Conservation (phyloP, 208 protist genomes). For the Perkinsela sp. region DNA sequence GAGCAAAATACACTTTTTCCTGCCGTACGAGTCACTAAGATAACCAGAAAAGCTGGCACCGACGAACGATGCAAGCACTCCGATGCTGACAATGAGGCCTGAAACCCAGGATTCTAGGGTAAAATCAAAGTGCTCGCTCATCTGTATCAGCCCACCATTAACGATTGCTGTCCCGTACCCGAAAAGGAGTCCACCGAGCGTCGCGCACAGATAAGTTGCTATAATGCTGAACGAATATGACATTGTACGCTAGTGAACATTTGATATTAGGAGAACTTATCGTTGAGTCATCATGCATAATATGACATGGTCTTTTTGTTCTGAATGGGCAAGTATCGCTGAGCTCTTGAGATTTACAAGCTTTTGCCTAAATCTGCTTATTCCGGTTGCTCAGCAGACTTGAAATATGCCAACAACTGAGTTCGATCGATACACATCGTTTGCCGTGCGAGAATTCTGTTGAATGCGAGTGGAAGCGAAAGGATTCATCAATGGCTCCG, state of each 20-base stretch:
- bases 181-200: conserved; percentile 62
- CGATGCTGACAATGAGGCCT: conserved; percentile 49
- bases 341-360: no score
- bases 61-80: conserved; percentile 42
- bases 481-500: not conserved
- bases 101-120: conserved; percentile 32
- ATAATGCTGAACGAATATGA: no score
- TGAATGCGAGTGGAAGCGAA: not conserved
- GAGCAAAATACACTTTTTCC: conserved; percentile 26
- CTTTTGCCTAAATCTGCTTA: no score
- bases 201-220: conserved; percentile 20
- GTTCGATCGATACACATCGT: not conserved
- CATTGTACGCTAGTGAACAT: no score
- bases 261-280: no score
- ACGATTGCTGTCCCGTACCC: conserved; percentile 72
- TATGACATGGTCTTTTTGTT: no score
- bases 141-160: conserved; percentile 59
- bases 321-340: no score
- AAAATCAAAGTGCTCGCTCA: conserved; percentile 61
- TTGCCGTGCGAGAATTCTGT: not conserved
- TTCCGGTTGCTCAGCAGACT: not conserved
- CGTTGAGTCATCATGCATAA: no score
- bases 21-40: conserved; percentile 27
- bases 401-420: not conserved
- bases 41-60: conserved; percentile 34